Base-by-base conservation (phyloP, 352 stramenopile genomes). In the Globisporangium sylvaticum region DNA sequence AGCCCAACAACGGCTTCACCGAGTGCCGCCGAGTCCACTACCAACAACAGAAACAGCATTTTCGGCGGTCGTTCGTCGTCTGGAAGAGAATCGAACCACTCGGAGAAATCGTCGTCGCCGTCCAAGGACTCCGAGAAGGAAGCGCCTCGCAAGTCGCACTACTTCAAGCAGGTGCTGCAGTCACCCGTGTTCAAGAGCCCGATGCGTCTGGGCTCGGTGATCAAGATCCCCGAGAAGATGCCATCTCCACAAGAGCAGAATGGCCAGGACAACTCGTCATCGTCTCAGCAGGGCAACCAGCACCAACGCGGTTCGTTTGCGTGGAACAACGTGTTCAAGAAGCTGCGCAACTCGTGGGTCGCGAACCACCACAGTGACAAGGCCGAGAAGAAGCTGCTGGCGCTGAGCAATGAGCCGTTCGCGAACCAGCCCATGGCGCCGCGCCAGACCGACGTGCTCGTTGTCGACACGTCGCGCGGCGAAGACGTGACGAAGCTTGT, bases 91-190 rank as follows among this genome's bases (percentile, higher is more conserved):
- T 69, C 64, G n/a, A 57, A 58, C 22, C 55, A 64, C 46, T 64
- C 64, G 24, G 58, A 70, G 24, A 61, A 65, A 24, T n/a, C 34
- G 48, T 62, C 69, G 50, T 59, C 70, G 1, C 68, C 69, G 24
- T 53, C 67, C 0, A 76, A 65, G 15, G 71, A 71, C 4, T 34
- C 39, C 0, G 70, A 77, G 52, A 67, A 81, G 24, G 53, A 78
- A 14, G 63, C 66, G 15, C 74, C 71, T 20, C 76, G 83, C 39
- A 94, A 91, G 67, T 95, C 85, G 4, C 77, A 88, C 57, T 95
- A 95, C 76, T 87, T 95, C 61, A 92, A 92, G 71, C 88, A 91
- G 46, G 87, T 95, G 55, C 71, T 95, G 31, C 84, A 92, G 67
- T 92, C 87, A 7, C 87, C 87, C 31, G 86, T 93, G 56, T 93